Base-by-base conservation (phyloP, 306 rosid genomes). In the Trifolium fragiferum region DNA sequence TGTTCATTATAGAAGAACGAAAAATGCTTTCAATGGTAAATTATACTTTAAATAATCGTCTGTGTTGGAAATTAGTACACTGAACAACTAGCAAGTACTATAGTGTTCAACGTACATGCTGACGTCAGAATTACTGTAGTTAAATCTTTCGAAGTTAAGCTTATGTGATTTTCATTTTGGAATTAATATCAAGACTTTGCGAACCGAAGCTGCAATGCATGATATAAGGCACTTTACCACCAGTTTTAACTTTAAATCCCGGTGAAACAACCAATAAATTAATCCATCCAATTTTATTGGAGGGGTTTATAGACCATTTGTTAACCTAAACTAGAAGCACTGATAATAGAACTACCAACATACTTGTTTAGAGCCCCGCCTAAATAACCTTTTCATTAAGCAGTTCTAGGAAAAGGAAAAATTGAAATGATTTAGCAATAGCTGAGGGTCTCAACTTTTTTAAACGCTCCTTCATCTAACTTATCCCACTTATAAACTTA, bases 171-270 rank as follows among this genome's bases (percentile, higher is more conserved):
- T 38, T 43, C 21, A 68, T 37, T 80, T 73, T 15, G 41, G 30
- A 53, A 63, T 32, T 5, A 68, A 44, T 8, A 21, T 8, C 20
- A 67, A 80, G 53, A 19, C 54, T 46, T 23, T 4, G 7, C 33
- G 37, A 33, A 32, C 33, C 53, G 23, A 73, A 66, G 74, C 60
- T 65, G 44, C 37, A 72, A 55, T 65, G 27, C 63, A 77, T 55
- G 10, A 35, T 35, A 41, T 44, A 58, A 32, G 58, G 66, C 12
- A 35, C 33, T 58, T 32, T 9, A n/a, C 62, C 40, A 20, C 23
- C 43, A 68, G 16, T 77, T 77, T 44, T 67, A 37, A 58, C 47
- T 77, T 77, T 44, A 43, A 37, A 58, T 59, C 62, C 19, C 21
- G 33, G 46, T 16, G 64, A 11, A 77, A 60, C 63, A n/a, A 59